Conservation (phyloP, 2,329 filamentous ascomycete genomes). For the Alternaria gaisen region DNA sequence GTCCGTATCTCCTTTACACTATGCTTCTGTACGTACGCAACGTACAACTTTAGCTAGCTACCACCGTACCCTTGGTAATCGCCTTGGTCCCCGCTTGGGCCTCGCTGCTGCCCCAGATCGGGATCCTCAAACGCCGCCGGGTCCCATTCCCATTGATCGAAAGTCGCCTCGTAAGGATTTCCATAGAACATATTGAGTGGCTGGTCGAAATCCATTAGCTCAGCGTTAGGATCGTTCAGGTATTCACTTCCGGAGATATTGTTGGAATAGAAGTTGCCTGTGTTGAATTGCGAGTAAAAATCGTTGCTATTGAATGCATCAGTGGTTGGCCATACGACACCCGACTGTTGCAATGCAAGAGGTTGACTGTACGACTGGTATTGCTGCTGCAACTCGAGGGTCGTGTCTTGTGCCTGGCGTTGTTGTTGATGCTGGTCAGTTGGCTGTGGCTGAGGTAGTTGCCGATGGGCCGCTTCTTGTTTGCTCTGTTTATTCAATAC, state of each 20-base stretch:
- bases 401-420: background rate
- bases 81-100: background rate
- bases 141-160: slow-evolving; percentile 21
- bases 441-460: background rate
- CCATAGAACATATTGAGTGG: slow-evolving; percentile 18
- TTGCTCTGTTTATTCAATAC: slow-evolving; percentile 18
- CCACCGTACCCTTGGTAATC: background rate
- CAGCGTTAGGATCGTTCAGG: background rate
- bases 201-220: background rate
- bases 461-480: background rate
- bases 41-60: background rate
- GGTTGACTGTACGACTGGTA: background rate
- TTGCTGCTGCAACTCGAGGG: background rate
- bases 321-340: background rate
- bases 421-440: slow-evolving; percentile 1
- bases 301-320: background rate
- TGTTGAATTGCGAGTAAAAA: slow-evolving; percentile 1
- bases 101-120: background rate
- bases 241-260: background rate
- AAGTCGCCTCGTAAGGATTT: slow-evolving; percentile 21
- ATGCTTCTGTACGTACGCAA: background rate
- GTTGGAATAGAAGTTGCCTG: background rate
- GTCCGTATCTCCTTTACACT: background rate
- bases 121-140: background rate
- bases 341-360: background rate